Evolutionary conservation across 345 rosid species (phyloP).

Genomic region (Linum trigynum): DNA sequence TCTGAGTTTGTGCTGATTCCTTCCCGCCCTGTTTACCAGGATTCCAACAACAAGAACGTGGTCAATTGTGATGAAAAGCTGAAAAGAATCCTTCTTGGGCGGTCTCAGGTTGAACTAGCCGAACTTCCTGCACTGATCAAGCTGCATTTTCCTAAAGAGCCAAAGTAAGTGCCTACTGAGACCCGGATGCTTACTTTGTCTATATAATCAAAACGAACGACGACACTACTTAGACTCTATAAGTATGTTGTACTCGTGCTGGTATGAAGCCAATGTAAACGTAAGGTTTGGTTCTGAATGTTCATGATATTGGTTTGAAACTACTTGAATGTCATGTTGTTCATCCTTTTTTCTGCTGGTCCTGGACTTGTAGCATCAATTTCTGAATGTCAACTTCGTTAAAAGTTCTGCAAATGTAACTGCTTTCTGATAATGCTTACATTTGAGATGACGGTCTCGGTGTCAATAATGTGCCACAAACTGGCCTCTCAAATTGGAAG

Average conservation of each 20-base stretch:
- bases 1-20: neutral
- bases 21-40: slow-evolving; percentile 29
- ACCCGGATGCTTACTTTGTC: neutral
- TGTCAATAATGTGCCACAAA: no score
- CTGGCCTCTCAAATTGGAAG: neutral
- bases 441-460: no score
- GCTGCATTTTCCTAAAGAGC: slow-evolving; percentile 64
- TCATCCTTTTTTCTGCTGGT: neutral
- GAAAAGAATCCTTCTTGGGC: slow-evolving; percentile 62
- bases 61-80: slow-evolving; percentile 75
- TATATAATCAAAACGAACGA: neutral
- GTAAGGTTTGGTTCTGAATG: neutral
- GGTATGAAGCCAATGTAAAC: neutral
- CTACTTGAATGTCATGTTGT: neutral
- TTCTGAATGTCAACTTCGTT: no score
- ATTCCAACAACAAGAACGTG: slow-evolving; percentile 68
- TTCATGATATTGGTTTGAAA: no score
- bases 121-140: slow-evolving; percentile 82
- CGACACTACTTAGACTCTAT: neutral
- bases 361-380: neutral
- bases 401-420: no score
- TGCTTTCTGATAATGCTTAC: no score
- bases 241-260: no score
- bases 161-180: slow-evolving; percentile 34
- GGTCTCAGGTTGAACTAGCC: slow-evolving; percentile 60